Percentiles rank a stretch among this genome's conserved stretches.
Evolutionary conservation across 179 eudicot species (phyloP).

Genomic region (Vitellaria paradoxa): DNA sequence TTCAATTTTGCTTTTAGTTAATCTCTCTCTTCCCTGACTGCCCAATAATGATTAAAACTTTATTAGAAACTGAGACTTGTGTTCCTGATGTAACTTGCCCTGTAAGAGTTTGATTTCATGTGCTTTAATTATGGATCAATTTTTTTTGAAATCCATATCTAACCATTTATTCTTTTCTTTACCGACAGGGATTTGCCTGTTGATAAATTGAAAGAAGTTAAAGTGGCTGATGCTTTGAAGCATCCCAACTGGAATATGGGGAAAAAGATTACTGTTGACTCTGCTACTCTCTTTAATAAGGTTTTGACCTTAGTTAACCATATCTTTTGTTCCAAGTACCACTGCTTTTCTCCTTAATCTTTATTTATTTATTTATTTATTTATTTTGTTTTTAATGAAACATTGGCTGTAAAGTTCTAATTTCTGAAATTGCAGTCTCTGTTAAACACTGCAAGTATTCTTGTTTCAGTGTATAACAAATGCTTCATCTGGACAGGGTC

Average conservation of each 20-base stretch:
- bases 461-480: not conserved
- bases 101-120: too few relatives aligned
- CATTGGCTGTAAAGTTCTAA: not conserved
- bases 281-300: constrained; percentile 99
- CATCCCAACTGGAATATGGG: constrained; percentile 99
- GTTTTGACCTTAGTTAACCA: constrained; percentile 26
- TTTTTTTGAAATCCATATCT: not conserved
- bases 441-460: not conserved
- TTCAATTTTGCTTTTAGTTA: not conserved
- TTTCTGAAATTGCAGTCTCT: not conserved
- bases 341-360: too few relatives aligned
- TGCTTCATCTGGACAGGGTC: constrained; percentile 56
- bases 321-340: not conserved
- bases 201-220: constrained; percentile 84
- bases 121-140: not conserved
- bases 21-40: not conserved
- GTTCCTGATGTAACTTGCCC: too few relatives aligned
- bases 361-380: not conserved
- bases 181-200: constrained; percentile 90
- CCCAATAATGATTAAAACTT: too few relatives aligned
- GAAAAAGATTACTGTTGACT: constrained; percentile 94
- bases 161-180: constrained; percentile 5
- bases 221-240: constrained; percentile 96
- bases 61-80: too few relatives aligned
- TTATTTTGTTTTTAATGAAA: not conserved